Conservation (phyloP, 192 early-diverging fungal genomes). For the Rhizoclosmatium globosum region DNA sequence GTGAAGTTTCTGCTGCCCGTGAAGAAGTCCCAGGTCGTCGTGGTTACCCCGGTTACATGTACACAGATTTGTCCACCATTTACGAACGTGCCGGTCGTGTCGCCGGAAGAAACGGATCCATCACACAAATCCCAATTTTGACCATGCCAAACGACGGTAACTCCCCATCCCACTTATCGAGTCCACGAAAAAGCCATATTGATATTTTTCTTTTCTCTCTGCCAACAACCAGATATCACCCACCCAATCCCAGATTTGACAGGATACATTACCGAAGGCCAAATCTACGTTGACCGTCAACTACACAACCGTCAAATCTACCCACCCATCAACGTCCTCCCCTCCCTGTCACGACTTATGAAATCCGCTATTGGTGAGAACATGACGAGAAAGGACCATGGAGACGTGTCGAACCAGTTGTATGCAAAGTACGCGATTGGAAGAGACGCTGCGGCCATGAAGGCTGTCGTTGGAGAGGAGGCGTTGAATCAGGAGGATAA, state of each 20-base stretch:
- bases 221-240: constrained; percentile 79
- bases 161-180: not conserved
- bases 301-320: constrained; percentile 98
- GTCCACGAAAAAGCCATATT: not conserved
- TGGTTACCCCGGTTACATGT: constrained; percentile 99
- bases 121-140: constrained; percentile 99
- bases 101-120: constrained; percentile 95
- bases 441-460: constrained; percentile 98
- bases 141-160: constrained; percentile 99
- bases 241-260: constrained; percentile 99
- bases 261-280: constrained; percentile 99
- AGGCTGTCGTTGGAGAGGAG: constrained; percentile 99
- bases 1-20: constrained; percentile 98
- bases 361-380: constrained; percentile 99
- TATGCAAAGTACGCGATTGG: constrained; percentile 99
- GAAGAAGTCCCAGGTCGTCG: constrained; percentile 99
- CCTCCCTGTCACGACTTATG: constrained; percentile 98
- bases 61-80: constrained; percentile 99
- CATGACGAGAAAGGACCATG: constrained; percentile 97
- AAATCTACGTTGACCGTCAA: constrained; percentile 99
- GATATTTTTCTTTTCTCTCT: not conserved
- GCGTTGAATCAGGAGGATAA: constrained; percentile 99
- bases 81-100: constrained; percentile 99
- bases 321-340: constrained; percentile 99
- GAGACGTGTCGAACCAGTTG: constrained; percentile 98